Base-by-base conservation (phyloP, 2,329 filamentous ascomycete species). In the Diaporthe sp. region DNA sequence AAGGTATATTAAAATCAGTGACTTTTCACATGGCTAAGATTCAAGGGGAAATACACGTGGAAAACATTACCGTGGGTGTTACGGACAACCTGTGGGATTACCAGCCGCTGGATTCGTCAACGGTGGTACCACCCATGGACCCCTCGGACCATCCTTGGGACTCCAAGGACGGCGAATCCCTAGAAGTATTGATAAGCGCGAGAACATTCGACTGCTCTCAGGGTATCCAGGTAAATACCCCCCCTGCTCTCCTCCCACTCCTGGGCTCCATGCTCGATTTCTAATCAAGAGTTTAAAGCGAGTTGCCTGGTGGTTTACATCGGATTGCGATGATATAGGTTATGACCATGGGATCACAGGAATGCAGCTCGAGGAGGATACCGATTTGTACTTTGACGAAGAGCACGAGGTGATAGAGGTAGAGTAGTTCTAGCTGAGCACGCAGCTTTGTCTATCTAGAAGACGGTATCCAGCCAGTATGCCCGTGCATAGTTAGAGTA, bases 221-320 rank as follows among this genome's bases (percentile, higher is more conserved):
- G 34, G 9, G 15, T 9, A 39, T 5, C n/a, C 57, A 25, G 22
- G 57, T 60, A 60, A 0, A 7, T 4, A 34, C 13, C 7, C 1
- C 5, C 17, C 22, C 34, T 9, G 39, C 34, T 7, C 55, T 39
- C 37, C 37, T 39, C 37, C 37, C 10, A n/a, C 10, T 60, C 57
- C 57, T 60, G 22, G 34, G 49, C 49, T 53, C 49, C n/a, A 17
- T 13, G 2, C 4, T n/a, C 22, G 9, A n/a, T n/a, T 25, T 12
- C 34, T 60, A 25, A 60, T 5, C 7, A 25, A 3, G 9, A 6
- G 22, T 42, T 60, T 3, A 39, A 39, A 60, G 57, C 34, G 57
- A 13, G 10, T 60, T 39, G 57, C 57, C 57, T 60, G 57, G 57
- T 60, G 57, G 57, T 60, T 60, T 3, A 39, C 57, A 39, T 39